A percentile compares a stretch with the other conserved stretches of the same genome.
These are phyloP conservation scores for Rhynchosporium secalis DNA, from an alignment of 2,329 filamentous ascomycete species.

Conservation along the genomic window DNA sequence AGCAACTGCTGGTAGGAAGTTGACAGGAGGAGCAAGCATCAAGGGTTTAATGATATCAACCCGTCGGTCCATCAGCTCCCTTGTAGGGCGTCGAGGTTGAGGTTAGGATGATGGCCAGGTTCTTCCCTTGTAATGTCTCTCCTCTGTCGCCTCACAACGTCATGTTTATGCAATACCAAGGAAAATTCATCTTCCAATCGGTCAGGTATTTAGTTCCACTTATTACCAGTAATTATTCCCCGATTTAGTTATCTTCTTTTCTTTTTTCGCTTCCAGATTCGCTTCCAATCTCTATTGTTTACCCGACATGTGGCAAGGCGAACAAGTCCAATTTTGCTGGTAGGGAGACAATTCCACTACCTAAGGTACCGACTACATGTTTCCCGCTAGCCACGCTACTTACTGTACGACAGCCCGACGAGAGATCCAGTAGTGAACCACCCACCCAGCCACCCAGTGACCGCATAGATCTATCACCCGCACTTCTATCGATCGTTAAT, in stretches of 20 bases:
- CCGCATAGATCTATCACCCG: neutral
- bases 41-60: conserved; percentile 4
- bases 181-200: neutral
- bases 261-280: conserved; percentile 1
- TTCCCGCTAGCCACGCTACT: neutral
- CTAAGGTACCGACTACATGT: too few relatives aligned
- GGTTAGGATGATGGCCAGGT: neutral
- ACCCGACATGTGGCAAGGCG: neutral
- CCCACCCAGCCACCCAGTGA: too few relatives aligned
- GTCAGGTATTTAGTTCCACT: too few relatives aligned
- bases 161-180: neutral
- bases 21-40: conserved; percentile 1
- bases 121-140: neutral
- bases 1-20: neutral
- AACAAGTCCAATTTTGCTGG: too few relatives aligned
- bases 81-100: neutral
- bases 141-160: conserved; percentile 8
- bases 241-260: neutral
- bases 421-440: neutral
- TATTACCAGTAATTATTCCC: neutral
- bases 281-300: neutral
- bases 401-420: conserved; percentile 8
- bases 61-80: neutral
- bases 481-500: neutral
- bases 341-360: neutral